Percentiles rank a stretch among this genome's conserved stretches.
These are phyloP conservation scores for Suillus clintonianus DNA, from an alignment of 768 basidiomycete genomes.

Conservation along the genomic window DNA sequence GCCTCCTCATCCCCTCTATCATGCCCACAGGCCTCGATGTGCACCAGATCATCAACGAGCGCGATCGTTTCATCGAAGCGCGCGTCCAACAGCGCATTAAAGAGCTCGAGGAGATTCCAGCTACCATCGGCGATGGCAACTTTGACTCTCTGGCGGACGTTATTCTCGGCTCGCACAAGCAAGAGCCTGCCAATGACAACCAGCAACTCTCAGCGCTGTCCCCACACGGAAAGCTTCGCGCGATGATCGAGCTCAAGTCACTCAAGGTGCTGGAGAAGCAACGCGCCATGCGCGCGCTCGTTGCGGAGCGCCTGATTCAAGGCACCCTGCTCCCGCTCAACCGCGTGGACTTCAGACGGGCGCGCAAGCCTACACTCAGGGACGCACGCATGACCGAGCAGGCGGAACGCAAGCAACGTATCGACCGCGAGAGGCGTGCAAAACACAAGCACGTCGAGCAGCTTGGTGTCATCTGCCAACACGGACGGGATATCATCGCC, in stretches of 20 bases:
- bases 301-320: conserved; percentile 86
- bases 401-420: conserved; percentile 87
- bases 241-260: conserved; percentile 90
- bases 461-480: conserved; percentile 79
- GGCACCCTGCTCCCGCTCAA: conserved; percentile 89
- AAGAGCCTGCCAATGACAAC: conserved; percentile 25
- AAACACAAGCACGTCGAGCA: conserved; percentile 98
- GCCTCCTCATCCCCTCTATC: conserved; percentile 83
- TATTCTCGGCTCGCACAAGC: conserved; percentile 13
- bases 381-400: conserved; percentile 90
- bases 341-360: conserved; percentile 86
- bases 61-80: conserved; percentile 88
- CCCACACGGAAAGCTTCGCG: conserved; percentile 81
- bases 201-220: conserved; percentile 27
- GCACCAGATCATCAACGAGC: conserved; percentile 86
- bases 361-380: conserved; percentile 81
- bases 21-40: conserved; percentile 94
- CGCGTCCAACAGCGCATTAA: conserved; percentile 85
- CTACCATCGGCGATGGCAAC: conserved; percentile 78
- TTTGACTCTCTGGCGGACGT: conserved; percentile 56
- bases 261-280: conserved; percentile 91
- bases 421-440: conserved; percentile 89
- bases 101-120: conserved; percentile 79
- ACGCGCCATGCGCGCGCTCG: conserved; percentile 77
- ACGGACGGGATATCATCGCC: conserved; percentile 75